Conservation (phyloP, 345 rosid genomes). For the Psidium friedrichsthalianum region DNA sequence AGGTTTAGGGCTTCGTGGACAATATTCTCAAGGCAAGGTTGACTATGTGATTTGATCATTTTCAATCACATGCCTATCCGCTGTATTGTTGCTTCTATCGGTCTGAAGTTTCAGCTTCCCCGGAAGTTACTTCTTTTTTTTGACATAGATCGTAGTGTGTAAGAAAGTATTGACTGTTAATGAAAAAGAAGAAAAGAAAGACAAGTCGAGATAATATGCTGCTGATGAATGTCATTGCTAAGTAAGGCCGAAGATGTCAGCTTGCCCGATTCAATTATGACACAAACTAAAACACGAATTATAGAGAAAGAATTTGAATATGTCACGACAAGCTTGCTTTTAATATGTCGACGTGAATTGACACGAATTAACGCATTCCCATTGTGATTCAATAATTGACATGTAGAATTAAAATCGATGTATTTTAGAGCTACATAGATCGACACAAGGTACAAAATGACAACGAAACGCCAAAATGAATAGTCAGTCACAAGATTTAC, state of each 20-base stretch:
- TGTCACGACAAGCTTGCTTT: not conserved
- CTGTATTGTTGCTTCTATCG: not conserved
- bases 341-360: not conserved
- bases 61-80: not conserved
- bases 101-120: not conserved
- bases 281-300: not conserved
- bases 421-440: not conserved
- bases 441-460: not conserved
- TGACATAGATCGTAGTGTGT: not conserved
- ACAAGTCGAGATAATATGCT: not conserved
- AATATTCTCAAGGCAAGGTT: not conserved
- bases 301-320: not conserved
- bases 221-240: not conserved
- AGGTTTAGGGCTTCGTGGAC: too few relatives aligned
- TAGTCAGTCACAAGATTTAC: not conserved
- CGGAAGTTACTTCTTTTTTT: not conserved
- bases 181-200: not conserved
- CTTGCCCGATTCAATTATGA: not conserved
- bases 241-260: not conserved
- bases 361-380: not conserved
- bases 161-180: not conserved
- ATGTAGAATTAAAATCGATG: not conserved
- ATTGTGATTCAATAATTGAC: not conserved
- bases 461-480: not conserved
- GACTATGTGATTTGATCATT: not conserved